Conservation (phyloP, 305 asterid species). For the Solanum chacoense region DNA sequence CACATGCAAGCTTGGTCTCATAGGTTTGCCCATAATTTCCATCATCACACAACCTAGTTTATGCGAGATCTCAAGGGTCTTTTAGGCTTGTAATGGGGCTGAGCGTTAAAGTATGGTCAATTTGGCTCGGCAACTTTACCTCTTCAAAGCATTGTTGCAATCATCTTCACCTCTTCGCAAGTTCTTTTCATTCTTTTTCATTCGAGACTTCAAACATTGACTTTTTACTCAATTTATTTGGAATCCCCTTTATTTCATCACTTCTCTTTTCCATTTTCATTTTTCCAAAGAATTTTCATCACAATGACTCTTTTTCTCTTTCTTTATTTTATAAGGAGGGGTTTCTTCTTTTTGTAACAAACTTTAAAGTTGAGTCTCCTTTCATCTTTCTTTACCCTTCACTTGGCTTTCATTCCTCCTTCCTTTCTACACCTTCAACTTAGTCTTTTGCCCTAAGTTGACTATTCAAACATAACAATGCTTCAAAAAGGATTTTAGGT, state of each 20-base stretch:
- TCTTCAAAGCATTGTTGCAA: background rate
- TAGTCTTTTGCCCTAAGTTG: background rate
- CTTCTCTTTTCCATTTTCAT: background rate
- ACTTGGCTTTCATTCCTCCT: background rate
- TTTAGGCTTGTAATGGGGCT: background rate
- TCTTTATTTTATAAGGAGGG: background rate
- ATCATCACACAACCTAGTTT: no score
- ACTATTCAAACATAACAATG: background rate
- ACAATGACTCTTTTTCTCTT: background rate
- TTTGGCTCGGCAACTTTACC: background rate
- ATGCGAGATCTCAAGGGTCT: background rate
- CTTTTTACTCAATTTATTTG: background rate
- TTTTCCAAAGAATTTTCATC: background rate
- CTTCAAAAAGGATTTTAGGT: background rate
- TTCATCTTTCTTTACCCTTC: background rate
- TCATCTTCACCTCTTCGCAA: background rate
- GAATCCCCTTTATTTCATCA: background rate
- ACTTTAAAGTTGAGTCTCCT: background rate
- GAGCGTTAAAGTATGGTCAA: background rate
- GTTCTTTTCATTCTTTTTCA: background rate
- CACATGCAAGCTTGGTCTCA: background rate
- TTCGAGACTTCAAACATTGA: background rate
- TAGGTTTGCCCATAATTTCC: background rate
- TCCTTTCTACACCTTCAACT: background rate
- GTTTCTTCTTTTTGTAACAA: background rate